A percentile compares a stretch with the other conserved stretches of the same genome.
Evolutionary conservation across 495 filamentous ascomycete species (phyloP).

Genomic region (Neurospora terricola): DNA sequence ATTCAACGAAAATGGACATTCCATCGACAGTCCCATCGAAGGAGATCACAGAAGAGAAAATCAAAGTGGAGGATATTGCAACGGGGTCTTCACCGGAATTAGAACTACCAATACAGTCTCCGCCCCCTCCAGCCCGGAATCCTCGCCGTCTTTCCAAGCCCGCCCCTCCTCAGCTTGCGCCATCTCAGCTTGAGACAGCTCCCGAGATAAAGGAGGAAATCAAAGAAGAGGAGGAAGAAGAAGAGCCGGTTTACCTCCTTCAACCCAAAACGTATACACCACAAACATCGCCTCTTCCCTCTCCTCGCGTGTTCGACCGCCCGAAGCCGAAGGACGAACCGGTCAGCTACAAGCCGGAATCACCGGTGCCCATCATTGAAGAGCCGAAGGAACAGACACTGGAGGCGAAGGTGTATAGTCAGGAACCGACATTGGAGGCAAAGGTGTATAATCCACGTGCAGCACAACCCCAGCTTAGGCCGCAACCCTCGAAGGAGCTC

Average conservation of each 20-base stretch:
- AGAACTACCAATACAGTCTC: background rate
- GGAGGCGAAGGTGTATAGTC: slow-evolving; percentile 1
- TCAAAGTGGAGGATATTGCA: background rate
- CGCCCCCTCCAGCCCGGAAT: slow-evolving; percentile 18
- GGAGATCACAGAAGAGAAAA: background rate
- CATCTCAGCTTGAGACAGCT: slow-evolving; percentile 6
- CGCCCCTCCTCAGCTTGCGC: slow-evolving; percentile 8
- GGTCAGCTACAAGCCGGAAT: background rate
- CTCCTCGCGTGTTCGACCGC: slow-evolving; percentile 24
- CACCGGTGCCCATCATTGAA: background rate
- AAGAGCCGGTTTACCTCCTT: slow-evolving; percentile 34
- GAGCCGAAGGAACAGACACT: background rate
- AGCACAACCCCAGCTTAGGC: background rate
- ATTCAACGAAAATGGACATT: background rate
- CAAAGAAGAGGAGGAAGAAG: slow-evolving; percentile 13
- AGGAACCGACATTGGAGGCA: background rate
- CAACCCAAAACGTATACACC: slow-evolving; percentile 47
- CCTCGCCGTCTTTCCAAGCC: slow-evolving; percentile 19
- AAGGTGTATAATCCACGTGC: background rate
- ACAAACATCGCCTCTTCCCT: slow-evolving; percentile 36
- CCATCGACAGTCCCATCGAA: background rate
- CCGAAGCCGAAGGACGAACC: background rate
- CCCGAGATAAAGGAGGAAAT: slow-evolving; percentile 1
- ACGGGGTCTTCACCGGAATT: background rate
- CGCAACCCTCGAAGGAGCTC: background rate